These are phyloP conservation scores for Saxispiralis lemnorum DNA, from an alignment of 495 filamentous ascomycete genomes.

Conservation along the genomic window DNA sequence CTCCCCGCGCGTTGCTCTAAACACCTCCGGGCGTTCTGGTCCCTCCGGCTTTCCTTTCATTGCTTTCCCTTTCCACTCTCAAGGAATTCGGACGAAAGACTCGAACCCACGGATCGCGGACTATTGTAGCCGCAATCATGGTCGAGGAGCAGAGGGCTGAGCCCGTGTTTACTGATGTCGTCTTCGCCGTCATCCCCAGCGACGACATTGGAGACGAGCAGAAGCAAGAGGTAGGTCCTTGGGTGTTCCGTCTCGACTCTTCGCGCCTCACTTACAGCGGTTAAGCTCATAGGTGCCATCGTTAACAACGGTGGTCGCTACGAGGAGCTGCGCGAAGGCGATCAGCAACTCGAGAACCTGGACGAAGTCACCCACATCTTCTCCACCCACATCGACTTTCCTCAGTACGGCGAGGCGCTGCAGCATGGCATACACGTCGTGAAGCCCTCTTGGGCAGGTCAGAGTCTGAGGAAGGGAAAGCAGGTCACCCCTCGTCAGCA, in stretches of 20 bases:
- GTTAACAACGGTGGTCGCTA: constrained; percentile 6
- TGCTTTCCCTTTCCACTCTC: no score
- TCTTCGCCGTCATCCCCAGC: constrained; percentile 11
- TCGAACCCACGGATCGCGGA: no score
- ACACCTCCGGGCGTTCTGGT: no score
- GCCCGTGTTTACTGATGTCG: constrained; percentile 8
- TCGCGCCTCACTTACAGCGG: not conserved
- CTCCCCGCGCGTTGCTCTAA: no score
- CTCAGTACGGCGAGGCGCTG: constrained; percentile 52
- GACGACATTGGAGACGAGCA: constrained; percentile 2
- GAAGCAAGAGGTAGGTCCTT: not conserved
- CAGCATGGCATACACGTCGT: constrained; percentile 69
- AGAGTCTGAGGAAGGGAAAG: constrained; percentile 47
- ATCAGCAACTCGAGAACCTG: constrained; percentile 10
- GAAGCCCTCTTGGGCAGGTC: constrained; percentile 60
- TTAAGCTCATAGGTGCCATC: constrained; percentile 3
- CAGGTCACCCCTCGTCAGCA: constrained; percentile 64
- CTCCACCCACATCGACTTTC: constrained; percentile 71
- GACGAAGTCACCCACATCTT: constrained; percentile 57
- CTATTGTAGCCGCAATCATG: no score
- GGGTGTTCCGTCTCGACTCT: not conserved
- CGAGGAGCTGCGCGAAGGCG: constrained; percentile 1
- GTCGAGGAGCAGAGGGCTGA: not conserved
- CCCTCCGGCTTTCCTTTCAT: no score
- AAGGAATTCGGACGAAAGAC: no score